Conservation (phyloP, 371 early-diverging fungal genomes). For the Mortierella sp. region DNA sequence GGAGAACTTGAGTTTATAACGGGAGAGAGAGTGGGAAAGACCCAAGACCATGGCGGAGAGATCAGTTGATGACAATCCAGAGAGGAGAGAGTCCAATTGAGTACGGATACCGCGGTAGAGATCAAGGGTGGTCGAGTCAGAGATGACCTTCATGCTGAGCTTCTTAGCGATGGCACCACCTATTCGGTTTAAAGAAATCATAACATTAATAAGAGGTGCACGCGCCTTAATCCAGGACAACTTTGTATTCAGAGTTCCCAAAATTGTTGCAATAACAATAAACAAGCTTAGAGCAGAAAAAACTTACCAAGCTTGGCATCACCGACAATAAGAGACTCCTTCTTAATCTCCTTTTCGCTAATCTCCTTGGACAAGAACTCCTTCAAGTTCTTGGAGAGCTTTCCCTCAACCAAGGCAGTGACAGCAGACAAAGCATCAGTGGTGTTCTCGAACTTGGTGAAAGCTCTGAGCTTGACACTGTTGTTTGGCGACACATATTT, state of each 20-base stretch:
- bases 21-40: constrained; percentile 86
- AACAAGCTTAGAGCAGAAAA: constrained; percentile 8
- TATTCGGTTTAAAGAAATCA: constrained; percentile 30
- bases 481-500: constrained; percentile 10
- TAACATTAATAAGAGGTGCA: neutral
- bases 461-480: constrained; percentile 93
- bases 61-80: constrained; percentile 80
- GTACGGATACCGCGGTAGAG: constrained; percentile 95
- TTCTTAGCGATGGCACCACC: constrained; percentile 92
- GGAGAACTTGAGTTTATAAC: constrained; percentile 93
- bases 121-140: constrained; percentile 89
- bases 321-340: constrained; percentile 92
- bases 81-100: constrained; percentile 72
- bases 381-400: constrained; percentile 93
- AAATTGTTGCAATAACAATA: no score
- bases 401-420: constrained; percentile 95
- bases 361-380: constrained; percentile 89
- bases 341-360: constrained; percentile 86
- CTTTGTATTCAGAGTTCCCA: neutral
- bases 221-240: neutral
- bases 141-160: constrained; percentile 90
- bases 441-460: constrained; percentile 97
- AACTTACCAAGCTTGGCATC: constrained; percentile 93
- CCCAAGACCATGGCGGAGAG: constrained; percentile 88
- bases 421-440: constrained; percentile 95